Evolutionary conservation across 2,329 filamentous ascomycete genomes (phyloP).

Genomic region (Penicillium occitanis): DNA sequence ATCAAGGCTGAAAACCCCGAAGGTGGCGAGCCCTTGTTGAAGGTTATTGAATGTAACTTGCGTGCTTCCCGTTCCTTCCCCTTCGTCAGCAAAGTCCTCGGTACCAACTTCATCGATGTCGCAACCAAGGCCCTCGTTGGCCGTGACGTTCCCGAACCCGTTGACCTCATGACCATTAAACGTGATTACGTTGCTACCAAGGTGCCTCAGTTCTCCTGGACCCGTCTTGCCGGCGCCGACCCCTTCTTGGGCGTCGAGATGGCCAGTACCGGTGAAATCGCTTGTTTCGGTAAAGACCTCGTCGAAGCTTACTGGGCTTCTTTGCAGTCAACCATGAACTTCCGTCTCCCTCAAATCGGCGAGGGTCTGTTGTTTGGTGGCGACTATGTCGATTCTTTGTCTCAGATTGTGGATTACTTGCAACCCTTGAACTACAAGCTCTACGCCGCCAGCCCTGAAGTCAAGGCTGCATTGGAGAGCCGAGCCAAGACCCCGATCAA

Average conservation of each 20-base stretch:
- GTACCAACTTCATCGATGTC: conserved; percentile 93
- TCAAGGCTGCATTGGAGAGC: conserved; percentile 81
- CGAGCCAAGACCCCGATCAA: conserved; percentile 61
- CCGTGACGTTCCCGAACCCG: conserved; percentile 77
- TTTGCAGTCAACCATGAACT: conserved; percentile 97
- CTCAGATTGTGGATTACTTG: conserved; percentile 80
- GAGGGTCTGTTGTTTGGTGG: conserved; percentile 95
- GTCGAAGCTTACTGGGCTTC: conserved; percentile 98
- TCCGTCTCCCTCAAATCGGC: conserved; percentile 90
- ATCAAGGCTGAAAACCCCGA: conserved; percentile 84
- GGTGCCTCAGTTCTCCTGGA: conserved; percentile 99
- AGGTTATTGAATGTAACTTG: conserved; percentile 98
- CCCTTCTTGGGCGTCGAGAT: conserved; percentile 98
- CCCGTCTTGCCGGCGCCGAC: conserved; percentile 91
- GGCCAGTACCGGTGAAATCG: conserved; percentile 95
- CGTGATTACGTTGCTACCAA: conserved; percentile 94
- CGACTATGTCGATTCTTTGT: conserved; percentile 69
- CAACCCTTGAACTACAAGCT: conserved; percentile 91
- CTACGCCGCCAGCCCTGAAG: conserved; percentile 75
- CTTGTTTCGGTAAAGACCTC: conserved; percentile 94
- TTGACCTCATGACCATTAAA: conserved; percentile 84
- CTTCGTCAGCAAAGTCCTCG: conserved; percentile 95
- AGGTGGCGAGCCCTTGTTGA: conserved; percentile 72
- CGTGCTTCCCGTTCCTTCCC: conserved; percentile 97
- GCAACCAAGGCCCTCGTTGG: conserved; percentile 90